phyloP scores from a whole-genome alignment of 305 asterid species.

The Fraxinus nigra region DNA sequence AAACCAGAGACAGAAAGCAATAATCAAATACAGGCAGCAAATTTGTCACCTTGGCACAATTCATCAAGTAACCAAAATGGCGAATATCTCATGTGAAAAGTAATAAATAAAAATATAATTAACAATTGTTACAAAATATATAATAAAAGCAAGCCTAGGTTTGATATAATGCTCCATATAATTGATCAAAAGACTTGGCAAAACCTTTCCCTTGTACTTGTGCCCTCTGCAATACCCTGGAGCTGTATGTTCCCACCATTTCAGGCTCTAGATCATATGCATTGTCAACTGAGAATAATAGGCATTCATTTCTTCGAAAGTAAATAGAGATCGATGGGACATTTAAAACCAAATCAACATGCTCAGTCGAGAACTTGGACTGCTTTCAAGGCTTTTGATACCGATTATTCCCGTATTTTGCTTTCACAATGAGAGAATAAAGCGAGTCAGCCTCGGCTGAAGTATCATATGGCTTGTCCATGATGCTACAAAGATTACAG shows the following conservation, averaged over 20 bases:
- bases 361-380: constrained; percentile 44
- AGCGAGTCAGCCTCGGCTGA: constrained; percentile 82
- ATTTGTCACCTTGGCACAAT: background rate
- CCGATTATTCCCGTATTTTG: constrained; percentile 69
- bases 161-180: background rate
- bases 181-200: background rate
- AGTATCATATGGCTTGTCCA: constrained; percentile 68
- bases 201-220: background rate
- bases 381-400: constrained; percentile 58
- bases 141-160: background rate
- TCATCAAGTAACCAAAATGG: background rate
- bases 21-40: background rate
- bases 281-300: background rate
- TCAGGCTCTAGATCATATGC: background rate
- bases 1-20: background rate
- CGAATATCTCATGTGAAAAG: background rate
- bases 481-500: constrained; percentile 45
- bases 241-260: background rate
- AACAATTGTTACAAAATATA: background rate
- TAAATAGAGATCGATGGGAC: background rate
- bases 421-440: constrained; percentile 66
- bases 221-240: background rate
- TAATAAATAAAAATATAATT: background rate
- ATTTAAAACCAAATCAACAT: constrained; percentile 56
- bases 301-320: background rate